A percentile compares a stretch with the other conserved stretches of the same genome.
phyloP scores from a whole-genome alignment of 164 flowering plant genomes.

The Macadamia tetraphylla region DNA sequence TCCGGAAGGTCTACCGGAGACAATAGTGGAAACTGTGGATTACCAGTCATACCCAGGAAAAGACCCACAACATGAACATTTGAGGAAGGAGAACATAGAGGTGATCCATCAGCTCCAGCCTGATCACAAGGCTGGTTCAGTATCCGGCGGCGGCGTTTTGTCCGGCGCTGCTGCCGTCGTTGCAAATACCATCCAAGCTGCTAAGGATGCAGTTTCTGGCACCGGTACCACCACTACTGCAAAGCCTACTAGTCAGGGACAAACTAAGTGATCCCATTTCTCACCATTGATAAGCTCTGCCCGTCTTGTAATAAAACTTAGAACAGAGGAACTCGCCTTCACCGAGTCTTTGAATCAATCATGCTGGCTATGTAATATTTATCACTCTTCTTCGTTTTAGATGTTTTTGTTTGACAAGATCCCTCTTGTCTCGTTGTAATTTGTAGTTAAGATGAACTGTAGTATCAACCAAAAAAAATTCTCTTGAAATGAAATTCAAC shows the following conservation, averaged over 20 bases:
- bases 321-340: too few species aligned
- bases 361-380: too few species aligned
- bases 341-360: too few species aligned
- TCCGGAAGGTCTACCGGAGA: slow-evolving; percentile 23
- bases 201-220: slow-evolving; percentile 29
- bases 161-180: slow-evolving; percentile 18
- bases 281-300: too few species aligned
- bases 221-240: slow-evolving; percentile 3
- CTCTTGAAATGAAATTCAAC: too few species aligned
- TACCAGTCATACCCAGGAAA: slow-evolving; percentile 26
- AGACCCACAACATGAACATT: not conserved
- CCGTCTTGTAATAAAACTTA: too few species aligned
- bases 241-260: not conserved
- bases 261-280: not conserved
- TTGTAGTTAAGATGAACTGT: too few species aligned
- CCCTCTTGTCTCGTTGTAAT: too few species aligned
- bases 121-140: not conserved
- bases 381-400: too few species aligned
- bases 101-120: slow-evolving; percentile 24
- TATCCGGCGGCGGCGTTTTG: not conserved
- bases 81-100: slow-evolving; percentile 22
- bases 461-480: too few species aligned
- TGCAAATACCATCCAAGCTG: slow-evolving; percentile 24
- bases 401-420: too few species aligned
- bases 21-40: slow-evolving; percentile 37